These are phyloP conservation scores for Komagataella pseudopastoris DNA, from an alignment of 805 yeast genomes.

Conservation along the genomic window DNA sequence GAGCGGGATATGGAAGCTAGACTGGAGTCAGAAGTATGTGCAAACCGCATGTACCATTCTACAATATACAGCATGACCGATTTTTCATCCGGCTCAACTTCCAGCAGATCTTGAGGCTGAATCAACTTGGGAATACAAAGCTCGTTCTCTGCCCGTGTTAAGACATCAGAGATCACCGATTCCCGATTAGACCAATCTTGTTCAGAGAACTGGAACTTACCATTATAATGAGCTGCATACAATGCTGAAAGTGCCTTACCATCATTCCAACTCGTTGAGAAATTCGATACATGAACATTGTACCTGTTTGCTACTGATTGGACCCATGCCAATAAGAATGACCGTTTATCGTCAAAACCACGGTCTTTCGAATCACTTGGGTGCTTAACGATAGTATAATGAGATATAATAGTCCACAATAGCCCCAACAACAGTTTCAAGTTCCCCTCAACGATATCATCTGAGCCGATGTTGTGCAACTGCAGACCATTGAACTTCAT, in stretches of 20 bases:
- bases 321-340: slow-evolving; percentile 38
- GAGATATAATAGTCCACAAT: slow-evolving; percentile 33
- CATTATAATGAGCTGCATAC: slow-evolving; percentile 26
- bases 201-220: slow-evolving; percentile 19
- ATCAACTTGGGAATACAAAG: slow-evolving; percentile 38
- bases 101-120: slow-evolving; percentile 39
- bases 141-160: slow-evolving; percentile 26
- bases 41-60: slow-evolving; percentile 39
- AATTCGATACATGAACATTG: slow-evolving; percentile 27
- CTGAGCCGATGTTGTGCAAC: slow-evolving; percentile 30
- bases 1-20: background rate
- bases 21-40: background rate
- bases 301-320: slow-evolving; percentile 27
- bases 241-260: slow-evolving; percentile 35
- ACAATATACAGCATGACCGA: slow-evolving; percentile 44
- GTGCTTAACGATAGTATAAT: slow-evolving; percentile 17
- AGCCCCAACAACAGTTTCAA: slow-evolving; percentile 31
- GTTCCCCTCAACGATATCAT: slow-evolving; percentile 35
- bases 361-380: background rate
- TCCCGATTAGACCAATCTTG: slow-evolving; percentile 14
- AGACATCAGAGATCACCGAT: slow-evolving; percentile 21
- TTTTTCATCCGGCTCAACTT: slow-evolving; percentile 42
- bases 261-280: slow-evolving; percentile 41
- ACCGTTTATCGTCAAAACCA: slow-evolving; percentile 12
- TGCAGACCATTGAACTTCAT: slow-evolving; percentile 25